A percentile compares a stretch with the other conserved stretches of the same genome.
Evolutionary conservation across 345 rosid species (phyloP).

Genomic region (thale cress (Arabidopsis thaliana)): DNA sequence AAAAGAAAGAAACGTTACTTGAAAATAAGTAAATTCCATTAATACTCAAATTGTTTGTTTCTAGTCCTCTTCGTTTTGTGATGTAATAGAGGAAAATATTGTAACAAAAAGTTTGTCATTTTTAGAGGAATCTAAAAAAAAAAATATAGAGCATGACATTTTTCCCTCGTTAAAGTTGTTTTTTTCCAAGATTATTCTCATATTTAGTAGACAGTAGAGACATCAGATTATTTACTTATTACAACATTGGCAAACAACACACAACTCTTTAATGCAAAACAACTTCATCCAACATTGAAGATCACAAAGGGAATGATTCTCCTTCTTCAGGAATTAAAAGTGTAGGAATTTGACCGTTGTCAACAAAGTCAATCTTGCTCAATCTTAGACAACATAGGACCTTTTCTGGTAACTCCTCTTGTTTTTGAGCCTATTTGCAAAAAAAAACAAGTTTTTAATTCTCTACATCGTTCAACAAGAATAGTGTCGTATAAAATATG

Average conservation of each 20-base stretch:
- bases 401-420: conserved; percentile 82
- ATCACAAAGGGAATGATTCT: background rate
- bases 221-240: too few relatives aligned
- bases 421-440: conserved; percentile 76
- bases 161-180: background rate
- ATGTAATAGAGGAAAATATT: background rate
- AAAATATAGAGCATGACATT: background rate
- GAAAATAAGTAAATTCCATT: conserved; percentile 14
- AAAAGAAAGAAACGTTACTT: background rate
- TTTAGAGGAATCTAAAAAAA: conserved; percentile 1
- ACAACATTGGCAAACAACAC: conserved; percentile 17
- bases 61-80: conserved; percentile 14
- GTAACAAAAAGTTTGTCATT: conserved; percentile 22
- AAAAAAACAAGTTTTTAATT: background rate
- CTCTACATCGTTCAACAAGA: conserved; percentile 11
- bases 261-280: background rate
- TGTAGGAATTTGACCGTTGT: conserved; percentile 73
- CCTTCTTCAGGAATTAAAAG: conserved; percentile 54
- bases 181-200: background rate
- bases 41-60: conserved; percentile 8
- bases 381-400: conserved; percentile 79
- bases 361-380: conserved; percentile 76
- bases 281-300: too few relatives aligned
- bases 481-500: background rate
- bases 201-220: too few relatives aligned